Base-by-base conservation (phyloP, 495 filamentous ascomycete species). In the Xylaria grammica region DNA sequence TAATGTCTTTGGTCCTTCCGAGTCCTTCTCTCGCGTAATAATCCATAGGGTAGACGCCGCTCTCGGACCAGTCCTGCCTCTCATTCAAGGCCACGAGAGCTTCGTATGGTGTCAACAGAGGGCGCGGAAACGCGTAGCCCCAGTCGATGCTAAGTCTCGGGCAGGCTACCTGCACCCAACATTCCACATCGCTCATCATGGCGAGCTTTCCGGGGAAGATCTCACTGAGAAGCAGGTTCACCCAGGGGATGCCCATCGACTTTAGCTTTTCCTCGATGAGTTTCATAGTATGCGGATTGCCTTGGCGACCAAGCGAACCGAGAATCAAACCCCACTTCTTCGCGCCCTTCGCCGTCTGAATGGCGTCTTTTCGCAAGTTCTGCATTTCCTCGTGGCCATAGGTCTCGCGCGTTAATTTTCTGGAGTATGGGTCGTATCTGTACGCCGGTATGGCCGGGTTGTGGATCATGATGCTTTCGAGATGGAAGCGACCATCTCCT, bases 381-480 rank as follows among this genome's bases (percentile, higher is more conserved):
- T 94, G 91, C 84, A 99, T 95, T 65, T 96, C 92, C 17, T 87
- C 84, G 78, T 98, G 96, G 44, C 89, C 88, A 75, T 98, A 99
- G 27, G 81, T 87, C 74, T 99, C 95, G 54, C 88, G 88, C 5
- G 96, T 97, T 10, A 99, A 84, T 45, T 90, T 93, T 29, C 94
- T 86, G 34, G 92, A 93, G 78, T 99, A 99, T 0, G 95, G 95
- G 72, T 99, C 95, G 73, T 99, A 99, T 20, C 96, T 88, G 79
- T 97, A 98, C 11, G 96, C 93, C 2, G 94, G 90, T 15, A 97
- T 86, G 7, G 77, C 72, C 0, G 95, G 95, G 77, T 98, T 98
- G 74, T 97, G 93, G 68, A 99, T 99, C 95, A 99, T 98, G 65
- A 94, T 94, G 63, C 89, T 92, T 74, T 99, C 95, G 32, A 99